phyloP scores from a whole-genome alignment of 1,284 basidiomycete genomes.

The Pseudozyma tsukubaensis region DNA sequence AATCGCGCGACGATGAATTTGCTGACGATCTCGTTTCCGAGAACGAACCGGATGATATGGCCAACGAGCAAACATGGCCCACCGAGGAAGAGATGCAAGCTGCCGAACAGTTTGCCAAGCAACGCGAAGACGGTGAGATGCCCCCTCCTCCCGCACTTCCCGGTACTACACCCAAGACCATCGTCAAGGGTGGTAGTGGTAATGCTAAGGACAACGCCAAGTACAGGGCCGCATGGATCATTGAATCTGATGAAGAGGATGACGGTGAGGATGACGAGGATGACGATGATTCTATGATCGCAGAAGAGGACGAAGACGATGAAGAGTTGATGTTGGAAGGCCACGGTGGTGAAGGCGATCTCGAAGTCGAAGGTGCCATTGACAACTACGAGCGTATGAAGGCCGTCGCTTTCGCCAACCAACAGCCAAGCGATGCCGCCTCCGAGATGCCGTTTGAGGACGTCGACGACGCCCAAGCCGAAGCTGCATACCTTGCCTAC shows the following conservation, averaged over 20 bases:
- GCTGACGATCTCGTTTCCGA: conserved; percentile 89
- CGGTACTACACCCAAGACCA: conserved; percentile 67
- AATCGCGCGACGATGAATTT: conserved; percentile 73
- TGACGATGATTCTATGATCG: conserved; percentile 81
- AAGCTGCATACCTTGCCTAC: conserved; percentile 74
- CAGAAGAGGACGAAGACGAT: conserved; percentile 80
- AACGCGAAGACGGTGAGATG: conserved; percentile 40
- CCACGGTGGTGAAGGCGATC: conserved; percentile 74
- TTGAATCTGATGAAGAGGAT: conserved; percentile 60
- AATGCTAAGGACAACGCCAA: conserved; percentile 67
- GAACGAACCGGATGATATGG: conserved; percentile 88
- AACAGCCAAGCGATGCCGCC: conserved; percentile 17
- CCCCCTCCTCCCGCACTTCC: conserved; percentile 68
- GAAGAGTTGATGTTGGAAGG: conserved; percentile 79
- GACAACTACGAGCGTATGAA: conserved; percentile 91
- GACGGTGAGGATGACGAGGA: conserved; percentile 73
- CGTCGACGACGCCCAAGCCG: conserved; percentile 74
- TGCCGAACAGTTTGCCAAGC: conserved; percentile 40
- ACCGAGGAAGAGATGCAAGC: conserved; percentile 91
- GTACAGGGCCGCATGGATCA: conserved; percentile 66
- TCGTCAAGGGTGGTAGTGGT: conserved; percentile 55
- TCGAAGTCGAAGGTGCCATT: conserved; percentile 75
- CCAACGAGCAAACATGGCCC: conserved; percentile 98
- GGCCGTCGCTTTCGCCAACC: conserved; percentile 72
- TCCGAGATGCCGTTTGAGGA: conserved; percentile 53